Evolutionary conservation across 2,329 filamentous ascomycete species (phyloP), one percentile per base, ranked within the genome.

Genomic region (Fusarium staphyleae): DNA sequence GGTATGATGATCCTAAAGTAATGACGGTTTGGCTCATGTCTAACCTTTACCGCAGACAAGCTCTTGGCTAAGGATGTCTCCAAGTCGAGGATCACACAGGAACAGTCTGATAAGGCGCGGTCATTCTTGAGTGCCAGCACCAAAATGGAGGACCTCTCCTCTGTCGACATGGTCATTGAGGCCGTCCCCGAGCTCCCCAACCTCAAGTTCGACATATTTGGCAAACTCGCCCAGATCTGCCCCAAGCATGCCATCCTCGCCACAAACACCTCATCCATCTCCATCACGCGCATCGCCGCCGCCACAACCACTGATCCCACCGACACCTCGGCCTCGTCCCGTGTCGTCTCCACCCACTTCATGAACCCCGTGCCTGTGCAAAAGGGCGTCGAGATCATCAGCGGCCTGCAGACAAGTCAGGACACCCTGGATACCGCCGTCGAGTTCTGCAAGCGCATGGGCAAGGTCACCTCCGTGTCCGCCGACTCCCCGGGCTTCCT

Each of bases 281-380:
- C 91, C 55, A 97, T 99, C 73, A 99, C 95, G 35, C 89, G 89
- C 70, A 97, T 99, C 68, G 95, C 95, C 15, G 93, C 95, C 3
- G 86, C 93, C 9, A 93, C 93, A 1, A 89, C 87, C 19, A 80
- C 81, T 49, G 86, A 96, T 70, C 88, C 91, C 1, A 93, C 79
- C 14, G 90, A 96, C 69, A 87, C 90, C 18, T 88, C 87, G 35
- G 89, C 87, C 33, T 89, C 91, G 35, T 93, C 91, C 5, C 88
- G 95, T 40, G 95, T 99, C 9, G 86, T 99, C 48, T 91, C 91
- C 44, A 98, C 95, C 13, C 95, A 99, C 75, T 99, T 99, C 77
- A 99, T 99, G 95, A 99, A 99, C 80, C 95, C 95, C 0, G 95
- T 99, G 0, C 95, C 95, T 2, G 78, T 99, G 26, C 95, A 98